Percentiles rank a stretch among this genome's conserved stretches.
Conservation (phyloP, 2,329 filamentous ascomycete species). For the Dothiorella sarmentorum region DNA sequence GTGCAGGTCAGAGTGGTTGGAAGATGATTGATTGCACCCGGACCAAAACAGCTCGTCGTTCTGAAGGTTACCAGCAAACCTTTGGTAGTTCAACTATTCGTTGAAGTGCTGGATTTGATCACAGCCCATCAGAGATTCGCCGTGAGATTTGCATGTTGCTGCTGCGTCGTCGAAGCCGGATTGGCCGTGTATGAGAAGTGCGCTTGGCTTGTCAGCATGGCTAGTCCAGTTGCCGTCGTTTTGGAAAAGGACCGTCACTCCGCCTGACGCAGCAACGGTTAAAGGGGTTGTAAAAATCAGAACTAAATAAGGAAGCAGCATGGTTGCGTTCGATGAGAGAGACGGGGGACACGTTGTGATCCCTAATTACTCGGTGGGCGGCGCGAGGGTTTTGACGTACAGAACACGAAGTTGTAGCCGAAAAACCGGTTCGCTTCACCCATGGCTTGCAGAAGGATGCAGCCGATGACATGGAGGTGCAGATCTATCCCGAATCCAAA, state of each 20-base stretch:
- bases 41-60: background rate
- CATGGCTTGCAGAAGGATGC: too few relatives aligned
- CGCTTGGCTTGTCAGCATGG: conserved; percentile 1
- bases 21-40: background rate
- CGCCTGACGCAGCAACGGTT: background rate
- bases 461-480: too few relatives aligned
- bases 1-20: background rate
- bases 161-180: background rate
- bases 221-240: conserved; percentile 12
- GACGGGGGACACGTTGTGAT: too few relatives aligned
- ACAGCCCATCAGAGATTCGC: background rate
- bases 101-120: background rate
- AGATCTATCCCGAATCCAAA: too few relatives aligned
- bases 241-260: conserved; percentile 6
- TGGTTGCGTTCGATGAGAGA: too few relatives aligned
- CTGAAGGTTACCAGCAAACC: background rate
- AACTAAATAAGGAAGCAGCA: too few relatives aligned
- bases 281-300: too few relatives aligned
- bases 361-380: too few relatives aligned
- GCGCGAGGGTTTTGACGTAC: too few relatives aligned
- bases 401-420: too few relatives aligned
- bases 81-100: background rate
- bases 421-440: too few relatives aligned
- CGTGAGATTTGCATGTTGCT: background rate
- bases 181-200: background rate